phyloP scores from a whole-genome alignment of 352 stramenopile genomes.

The Phytophthora hibernalis region DNA sequence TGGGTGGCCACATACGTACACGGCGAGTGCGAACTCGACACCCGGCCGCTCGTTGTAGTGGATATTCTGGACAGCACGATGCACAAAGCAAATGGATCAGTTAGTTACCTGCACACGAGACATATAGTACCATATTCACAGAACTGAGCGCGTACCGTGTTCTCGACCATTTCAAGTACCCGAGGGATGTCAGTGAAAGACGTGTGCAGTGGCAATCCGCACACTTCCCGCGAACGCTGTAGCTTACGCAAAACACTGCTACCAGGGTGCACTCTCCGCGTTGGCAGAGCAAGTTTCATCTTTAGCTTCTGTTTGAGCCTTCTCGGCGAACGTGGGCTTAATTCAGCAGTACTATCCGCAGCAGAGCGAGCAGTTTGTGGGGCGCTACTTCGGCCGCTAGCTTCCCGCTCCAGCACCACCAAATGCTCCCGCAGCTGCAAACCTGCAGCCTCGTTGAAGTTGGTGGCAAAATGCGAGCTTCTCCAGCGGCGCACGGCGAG shows the following conservation, averaged over 20 bases:
- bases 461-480: slow-evolving; percentile 79
- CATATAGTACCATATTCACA: slow-evolving; percentile 28
- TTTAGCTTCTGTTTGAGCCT: slow-evolving; percentile 35
- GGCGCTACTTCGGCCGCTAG: slow-evolving; percentile 15
- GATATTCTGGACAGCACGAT: slow-evolving; percentile 69
- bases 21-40: slow-evolving; percentile 92
- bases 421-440: slow-evolving; percentile 82
- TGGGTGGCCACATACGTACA: slow-evolving; percentile 87
- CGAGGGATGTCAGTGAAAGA: slow-evolving; percentile 88
- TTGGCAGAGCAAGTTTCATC: slow-evolving; percentile 32
- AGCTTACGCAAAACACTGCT: slow-evolving; percentile 39
- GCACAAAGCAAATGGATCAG: slow-evolving; percentile 12
- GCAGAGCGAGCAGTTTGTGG: neutral
- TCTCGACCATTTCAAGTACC: slow-evolving; percentile 84
- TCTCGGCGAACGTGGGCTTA: slow-evolving; percentile 20
- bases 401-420: slow-evolving; percentile 67
- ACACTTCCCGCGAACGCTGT: slow-evolving; percentile 59
- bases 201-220: slow-evolving; percentile 87
- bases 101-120: slow-evolving; percentile 23
- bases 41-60: slow-evolving; percentile 86
- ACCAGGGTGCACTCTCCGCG: slow-evolving; percentile 14
- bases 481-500: slow-evolving; percentile 90
- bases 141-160: slow-evolving; percentile 60
- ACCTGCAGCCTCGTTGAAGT: slow-evolving; percentile 88
- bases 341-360: slow-evolving; percentile 10